Evolutionary conservation across 257 asterid genomes (phyloP).

Genomic region (Capsicum pubescens): DNA sequence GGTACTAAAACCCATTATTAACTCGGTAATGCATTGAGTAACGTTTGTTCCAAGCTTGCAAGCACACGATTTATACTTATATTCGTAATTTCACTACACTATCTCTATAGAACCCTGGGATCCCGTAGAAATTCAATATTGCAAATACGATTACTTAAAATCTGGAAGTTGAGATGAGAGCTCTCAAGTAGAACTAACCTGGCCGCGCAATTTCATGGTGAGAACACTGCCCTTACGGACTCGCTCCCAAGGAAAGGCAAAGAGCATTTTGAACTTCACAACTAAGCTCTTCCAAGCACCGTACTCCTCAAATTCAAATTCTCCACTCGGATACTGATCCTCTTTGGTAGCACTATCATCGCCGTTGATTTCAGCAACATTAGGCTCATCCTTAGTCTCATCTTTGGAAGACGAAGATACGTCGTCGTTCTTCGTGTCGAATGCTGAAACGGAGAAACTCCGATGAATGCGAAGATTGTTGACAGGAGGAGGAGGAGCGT

Average conservation of each 20-base stretch:
- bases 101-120: too few relatives aligned
- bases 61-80: too few relatives aligned
- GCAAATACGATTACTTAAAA: too few relatives aligned
- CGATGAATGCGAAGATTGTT: not conserved
- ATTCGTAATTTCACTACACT: too few relatives aligned
- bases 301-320: slow-evolving; percentile 65
- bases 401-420: slow-evolving; percentile 39
- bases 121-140: too few relatives aligned
- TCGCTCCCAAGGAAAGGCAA: slow-evolving; percentile 94
- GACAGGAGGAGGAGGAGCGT: not conserved
- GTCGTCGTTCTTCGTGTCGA: slow-evolving; percentile 54
- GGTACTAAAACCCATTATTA: too few relatives aligned
- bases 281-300: slow-evolving; percentile 64
- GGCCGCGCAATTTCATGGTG: slow-evolving; percentile 83
- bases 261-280: slow-evolving; percentile 78
- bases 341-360: slow-evolving; percentile 38
- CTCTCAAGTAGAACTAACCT: slow-evolving; percentile 47
- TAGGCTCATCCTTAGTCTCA: slow-evolving; percentile 32
- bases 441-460: slow-evolving; percentile 50
- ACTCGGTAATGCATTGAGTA: too few relatives aligned
- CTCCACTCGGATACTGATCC: slow-evolving; percentile 75
- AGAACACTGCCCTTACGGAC: slow-evolving; percentile 89
- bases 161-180: too few relatives aligned
- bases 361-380: slow-evolving; percentile 27
- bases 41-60: too few relatives aligned